Evolutionary conservation across 768 basidiomycete species (phyloP).

Genomic region (Tubosaeta sp.): DNA sequence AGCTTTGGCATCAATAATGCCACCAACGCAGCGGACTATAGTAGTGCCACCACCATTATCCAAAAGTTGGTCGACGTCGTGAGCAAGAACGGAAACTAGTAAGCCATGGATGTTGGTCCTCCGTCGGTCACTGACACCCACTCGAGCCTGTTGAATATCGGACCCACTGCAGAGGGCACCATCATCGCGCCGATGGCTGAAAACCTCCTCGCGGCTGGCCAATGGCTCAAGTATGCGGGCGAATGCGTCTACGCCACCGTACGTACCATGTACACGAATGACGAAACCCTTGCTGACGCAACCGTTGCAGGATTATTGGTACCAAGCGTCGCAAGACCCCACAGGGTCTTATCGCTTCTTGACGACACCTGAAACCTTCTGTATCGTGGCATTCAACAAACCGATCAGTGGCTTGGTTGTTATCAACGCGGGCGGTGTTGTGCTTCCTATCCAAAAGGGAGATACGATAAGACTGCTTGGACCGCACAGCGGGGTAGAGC

Average conservation of each 20-base stretch:
- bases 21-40: conserved; percentile 42
- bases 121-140: background rate
- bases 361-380: conserved; percentile 48
- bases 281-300: background rate
- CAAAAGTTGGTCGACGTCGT: conserved; percentile 53
- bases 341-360: conserved; percentile 40
- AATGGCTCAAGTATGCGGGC: conserved; percentile 48
- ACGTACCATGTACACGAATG: conserved; percentile 9
- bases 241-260: conserved; percentile 53
- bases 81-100: conserved; percentile 63
- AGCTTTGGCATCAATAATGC: conserved; percentile 47
- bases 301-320: conserved; percentile 43
- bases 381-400: conserved; percentile 40
- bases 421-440: conserved; percentile 32
- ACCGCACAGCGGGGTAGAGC: conserved; percentile 11
- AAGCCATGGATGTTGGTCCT: conserved; percentile 11
- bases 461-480: conserved; percentile 42
- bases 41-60: conserved; percentile 45
- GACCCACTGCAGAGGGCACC: conserved; percentile 52
- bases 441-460: conserved; percentile 40
- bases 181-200: conserved; percentile 47
- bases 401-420: conserved; percentile 33
- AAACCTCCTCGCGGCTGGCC: conserved; percentile 46
- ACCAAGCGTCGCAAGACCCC: conserved; percentile 39
- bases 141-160: conserved; percentile 46